A percentile compares a stretch with the other conserved stretches of the same genome.
These are phyloP conservation scores for Pulveroboletus frians DNA, from an alignment of 768 basidiomycete species.

Conservation along the genomic window DNA sequence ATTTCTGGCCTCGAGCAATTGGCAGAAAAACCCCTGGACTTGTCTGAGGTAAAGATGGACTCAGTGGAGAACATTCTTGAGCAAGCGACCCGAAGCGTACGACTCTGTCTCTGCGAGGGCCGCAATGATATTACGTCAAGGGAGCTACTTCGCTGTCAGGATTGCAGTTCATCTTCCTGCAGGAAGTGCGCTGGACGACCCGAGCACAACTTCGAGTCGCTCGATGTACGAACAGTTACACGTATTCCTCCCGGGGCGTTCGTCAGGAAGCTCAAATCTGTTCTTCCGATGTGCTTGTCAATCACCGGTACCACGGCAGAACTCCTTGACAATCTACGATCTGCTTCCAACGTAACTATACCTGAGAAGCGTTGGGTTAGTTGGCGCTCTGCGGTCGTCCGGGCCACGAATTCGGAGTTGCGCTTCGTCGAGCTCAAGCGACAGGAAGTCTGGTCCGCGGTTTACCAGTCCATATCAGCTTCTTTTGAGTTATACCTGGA, in stretches of 20 bases:
- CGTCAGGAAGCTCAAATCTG: slow-evolving; percentile 68
- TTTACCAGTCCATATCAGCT: slow-evolving; percentile 69
- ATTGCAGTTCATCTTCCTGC: slow-evolving; percentile 79
- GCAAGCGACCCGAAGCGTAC: slow-evolving; percentile 62
- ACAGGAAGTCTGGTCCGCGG: slow-evolving; percentile 81
- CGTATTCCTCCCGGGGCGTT: slow-evolving; percentile 74
- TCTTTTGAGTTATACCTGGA: slow-evolving; percentile 73
- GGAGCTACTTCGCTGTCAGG: slow-evolving; percentile 60
- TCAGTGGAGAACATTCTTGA: slow-evolving; percentile 53
- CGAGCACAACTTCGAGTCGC: slow-evolving; percentile 66
- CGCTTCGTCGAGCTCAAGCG: slow-evolving; percentile 83
- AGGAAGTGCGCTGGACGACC: slow-evolving; percentile 86
- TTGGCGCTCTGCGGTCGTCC: slow-evolving; percentile 66
- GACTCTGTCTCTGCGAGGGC: slow-evolving; percentile 90
- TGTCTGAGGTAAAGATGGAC: slow-evolving; percentile 47
- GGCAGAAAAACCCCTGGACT: slow-evolving; percentile 56
- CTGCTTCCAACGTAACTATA: slow-evolving; percentile 37
- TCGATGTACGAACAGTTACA: slow-evolving; percentile 46
- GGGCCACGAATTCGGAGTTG: slow-evolving; percentile 57
- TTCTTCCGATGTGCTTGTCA: slow-evolving; percentile 81
- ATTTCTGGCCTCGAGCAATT: slow-evolving; percentile 73
- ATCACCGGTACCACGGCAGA: slow-evolving; percentile 46
- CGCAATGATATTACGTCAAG: slow-evolving; percentile 69
- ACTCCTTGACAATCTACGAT: slow-evolving; percentile 49
- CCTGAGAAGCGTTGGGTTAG: slow-evolving; percentile 54